A percentile compares a stretch with the other conserved stretches of the same genome.
Evolutionary conservation across 2,329 filamentous ascomycete genomes (phyloP).

Genomic region (Celoporthe dispersa): DNA sequence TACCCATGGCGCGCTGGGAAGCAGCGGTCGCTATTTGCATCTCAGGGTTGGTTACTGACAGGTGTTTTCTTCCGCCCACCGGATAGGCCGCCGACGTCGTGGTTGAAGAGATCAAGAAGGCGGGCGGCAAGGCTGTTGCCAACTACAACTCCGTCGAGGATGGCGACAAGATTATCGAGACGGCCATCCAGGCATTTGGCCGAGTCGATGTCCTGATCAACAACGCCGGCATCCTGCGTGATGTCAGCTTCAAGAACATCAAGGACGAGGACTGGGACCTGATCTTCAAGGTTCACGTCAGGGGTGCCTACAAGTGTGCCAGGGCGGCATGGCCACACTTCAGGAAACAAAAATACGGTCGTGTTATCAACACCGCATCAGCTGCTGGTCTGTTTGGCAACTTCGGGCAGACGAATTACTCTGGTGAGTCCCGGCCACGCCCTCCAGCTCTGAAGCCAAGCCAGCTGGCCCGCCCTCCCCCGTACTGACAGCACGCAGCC

Average conservation of each 20-base stretch:
- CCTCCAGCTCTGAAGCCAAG: not conserved
- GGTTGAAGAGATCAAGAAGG: slow-evolving; percentile 80
- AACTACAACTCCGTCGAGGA: slow-evolving; percentile 97
- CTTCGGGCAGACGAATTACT: slow-evolving; percentile 97
- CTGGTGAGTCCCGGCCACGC: slow-evolving; percentile 51
- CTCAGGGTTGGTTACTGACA: not conserved
- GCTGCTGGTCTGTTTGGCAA: slow-evolving; percentile 93
- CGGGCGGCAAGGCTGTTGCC: slow-evolving; percentile 92
- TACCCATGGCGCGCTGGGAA: not conserved
- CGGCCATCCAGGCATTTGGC: slow-evolving; percentile 78
- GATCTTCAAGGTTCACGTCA: slow-evolving; percentile 89
- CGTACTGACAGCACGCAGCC: slow-evolving; percentile 49
- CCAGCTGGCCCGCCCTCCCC: not conserved
- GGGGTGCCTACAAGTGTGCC: slow-evolving; percentile 93
- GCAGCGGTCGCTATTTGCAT: not conserved
- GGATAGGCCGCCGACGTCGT: slow-evolving; percentile 78
- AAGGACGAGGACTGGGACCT: slow-evolving; percentile 97
- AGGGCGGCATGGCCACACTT: slow-evolving; percentile 96
- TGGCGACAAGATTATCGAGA: slow-evolving; percentile 92
- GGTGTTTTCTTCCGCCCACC: slow-evolving; percentile 3
- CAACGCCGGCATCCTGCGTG: slow-evolving; percentile 94
- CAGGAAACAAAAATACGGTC: slow-evolving; percentile 97
- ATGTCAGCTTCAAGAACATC: slow-evolving; percentile 99
- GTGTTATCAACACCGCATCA: slow-evolving; percentile 96
- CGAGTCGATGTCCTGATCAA: slow-evolving; percentile 96